These are phyloP conservation scores for Veloboletus limbatus DNA, from an alignment of 1,284 basidiomycete genomes.

Conservation along the genomic window DNA sequence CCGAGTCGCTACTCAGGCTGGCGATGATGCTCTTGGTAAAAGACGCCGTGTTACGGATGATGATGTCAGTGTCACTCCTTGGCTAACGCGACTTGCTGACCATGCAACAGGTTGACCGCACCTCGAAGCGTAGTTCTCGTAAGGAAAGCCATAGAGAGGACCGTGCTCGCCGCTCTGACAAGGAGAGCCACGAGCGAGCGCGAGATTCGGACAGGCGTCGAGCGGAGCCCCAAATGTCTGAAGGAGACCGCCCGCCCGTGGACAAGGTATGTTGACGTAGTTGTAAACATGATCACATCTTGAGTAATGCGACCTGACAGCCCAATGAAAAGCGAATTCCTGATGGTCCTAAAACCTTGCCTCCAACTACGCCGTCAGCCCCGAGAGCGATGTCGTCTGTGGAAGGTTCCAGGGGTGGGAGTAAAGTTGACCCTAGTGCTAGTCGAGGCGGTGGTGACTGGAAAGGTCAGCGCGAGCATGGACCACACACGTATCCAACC, in stretches of 20 bases:
- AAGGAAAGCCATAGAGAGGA: constrained; percentile 75
- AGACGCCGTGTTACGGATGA: constrained; percentile 61
- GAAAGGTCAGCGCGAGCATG: constrained; percentile 34
- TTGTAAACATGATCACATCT: neutral
- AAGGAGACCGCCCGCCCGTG: constrained; percentile 45
- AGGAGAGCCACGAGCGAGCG: constrained; percentile 60
- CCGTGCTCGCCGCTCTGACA: constrained; percentile 62
- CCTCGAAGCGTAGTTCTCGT: constrained; percentile 68
- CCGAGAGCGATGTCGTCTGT: constrained; percentile 65
- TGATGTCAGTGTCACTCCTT: constrained; percentile 46
- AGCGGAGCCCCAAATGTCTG: constrained; percentile 55
- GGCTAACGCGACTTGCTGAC: constrained; percentile 15
- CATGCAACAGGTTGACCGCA: constrained; percentile 56
- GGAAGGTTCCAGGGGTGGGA: constrained; percentile 38
- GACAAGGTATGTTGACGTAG: constrained; percentile 51
- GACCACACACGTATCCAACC: constrained; percentile 25
- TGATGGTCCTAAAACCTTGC: constrained; percentile 54
- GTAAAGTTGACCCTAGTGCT: constrained; percentile 34
- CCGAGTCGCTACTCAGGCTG: constrained; percentile 39
- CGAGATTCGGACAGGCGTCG: constrained; percentile 69
- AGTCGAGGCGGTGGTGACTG: constrained; percentile 36
- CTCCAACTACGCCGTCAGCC: constrained; percentile 62
- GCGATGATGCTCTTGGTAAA: constrained; percentile 64
- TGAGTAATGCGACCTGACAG: constrained; percentile 31
- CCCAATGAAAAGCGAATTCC: constrained; percentile 53